Conservation (phyloP, 2,329 filamentous ascomycete genomes). For the Geoglossum cookeanum region DNA sequence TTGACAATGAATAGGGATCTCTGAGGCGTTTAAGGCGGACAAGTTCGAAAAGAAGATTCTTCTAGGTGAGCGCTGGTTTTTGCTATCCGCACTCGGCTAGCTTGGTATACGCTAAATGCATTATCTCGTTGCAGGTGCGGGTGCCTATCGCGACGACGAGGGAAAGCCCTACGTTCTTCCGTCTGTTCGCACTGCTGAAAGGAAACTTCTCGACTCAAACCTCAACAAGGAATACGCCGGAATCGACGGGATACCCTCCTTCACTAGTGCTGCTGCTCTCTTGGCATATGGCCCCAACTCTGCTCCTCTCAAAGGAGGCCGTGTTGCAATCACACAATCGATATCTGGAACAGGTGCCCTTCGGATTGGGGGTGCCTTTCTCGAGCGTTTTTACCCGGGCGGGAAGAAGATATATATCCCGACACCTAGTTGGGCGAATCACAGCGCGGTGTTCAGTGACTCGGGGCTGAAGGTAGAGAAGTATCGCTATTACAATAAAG, state of each 20-base stretch:
- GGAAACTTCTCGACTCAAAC: conserved; percentile 57
- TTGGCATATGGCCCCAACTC: conserved; percentile 80
- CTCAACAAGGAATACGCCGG: conserved; percentile 96
- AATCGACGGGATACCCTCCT: conserved; percentile 88
- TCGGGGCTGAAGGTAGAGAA: conserved; percentile 78
- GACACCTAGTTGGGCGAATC: conserved; percentile 93
- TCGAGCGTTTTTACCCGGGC: conserved; percentile 76
- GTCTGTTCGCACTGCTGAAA: conserved; percentile 75
- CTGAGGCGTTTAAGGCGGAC: conserved; percentile 98
- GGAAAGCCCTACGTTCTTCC: conserved; percentile 97
- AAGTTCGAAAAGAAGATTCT: conserved; percentile 92
- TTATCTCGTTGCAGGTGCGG: conserved; percentile 46
- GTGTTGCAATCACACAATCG: conserved; percentile 85
- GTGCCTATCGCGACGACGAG: conserved; percentile 93
- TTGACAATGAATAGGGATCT: conserved; percentile 43
- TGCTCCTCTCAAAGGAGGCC: conserved; percentile 49
- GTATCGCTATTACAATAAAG: conserved; percentile 98
- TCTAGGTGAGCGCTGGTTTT: conserved; percentile 39
- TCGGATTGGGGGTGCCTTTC: conserved; percentile 84
- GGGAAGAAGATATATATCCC: conserved; percentile 95
- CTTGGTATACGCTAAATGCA: neutral
- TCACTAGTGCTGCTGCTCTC: conserved; percentile 78
- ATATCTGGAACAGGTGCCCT: conserved; percentile 96
- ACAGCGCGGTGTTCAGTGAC: conserved; percentile 90
- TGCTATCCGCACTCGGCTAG: neutral